Percentiles rank a stretch among this genome's conserved stretches.
phyloP scores from a whole-genome alignment of 257 asterid genomes.

The Nicotiana otophora region DNA sequence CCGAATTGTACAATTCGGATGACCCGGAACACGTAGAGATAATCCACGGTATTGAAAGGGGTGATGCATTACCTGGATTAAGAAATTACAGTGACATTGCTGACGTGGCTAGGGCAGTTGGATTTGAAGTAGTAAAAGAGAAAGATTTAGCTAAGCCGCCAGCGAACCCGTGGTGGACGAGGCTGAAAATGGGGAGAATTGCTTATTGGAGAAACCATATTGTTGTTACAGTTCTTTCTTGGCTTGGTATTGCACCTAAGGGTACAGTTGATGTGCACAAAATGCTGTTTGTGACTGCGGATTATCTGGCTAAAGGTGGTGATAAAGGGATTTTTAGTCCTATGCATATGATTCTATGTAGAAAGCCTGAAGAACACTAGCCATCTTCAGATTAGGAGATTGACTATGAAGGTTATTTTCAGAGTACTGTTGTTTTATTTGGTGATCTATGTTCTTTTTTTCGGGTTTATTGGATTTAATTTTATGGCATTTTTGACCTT shows the following conservation, averaged over 20 bases:
- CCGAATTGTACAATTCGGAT: slow-evolving; percentile 45
- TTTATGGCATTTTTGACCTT: slow-evolving; percentile 13
- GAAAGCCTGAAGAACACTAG: slow-evolving; percentile 50
- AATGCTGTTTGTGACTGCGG: slow-evolving; percentile 77
- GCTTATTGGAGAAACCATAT: slow-evolving; percentile 81
- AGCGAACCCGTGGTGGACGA: slow-evolving; percentile 68
- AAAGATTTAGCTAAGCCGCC: slow-evolving; percentile 68
- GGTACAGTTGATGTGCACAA: slow-evolving; percentile 73
- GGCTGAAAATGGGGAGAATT: slow-evolving; percentile 69
- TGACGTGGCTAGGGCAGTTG: slow-evolving; percentile 44
- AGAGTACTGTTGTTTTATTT: background rate
- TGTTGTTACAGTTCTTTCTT: slow-evolving; percentile 47
- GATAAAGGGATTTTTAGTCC: slow-evolving; percentile 68
- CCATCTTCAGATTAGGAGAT: slow-evolving; percentile 3
- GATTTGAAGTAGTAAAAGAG: slow-evolving; percentile 62
- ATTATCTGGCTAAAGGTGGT: slow-evolving; percentile 65
- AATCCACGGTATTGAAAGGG: slow-evolving; percentile 72
- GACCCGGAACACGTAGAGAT: slow-evolving; percentile 63
- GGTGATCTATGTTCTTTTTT: background rate
- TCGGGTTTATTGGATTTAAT: slow-evolving; percentile 21
- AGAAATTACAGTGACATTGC: slow-evolving; percentile 48
- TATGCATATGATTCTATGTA: slow-evolving; percentile 81
- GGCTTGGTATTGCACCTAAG: slow-evolving; percentile 75
- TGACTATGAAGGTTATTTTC: background rate
- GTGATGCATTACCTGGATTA: slow-evolving; percentile 70